Evolutionary conservation across 345 rosid species (phyloP).

Genomic region (Salix dunnii): DNA sequence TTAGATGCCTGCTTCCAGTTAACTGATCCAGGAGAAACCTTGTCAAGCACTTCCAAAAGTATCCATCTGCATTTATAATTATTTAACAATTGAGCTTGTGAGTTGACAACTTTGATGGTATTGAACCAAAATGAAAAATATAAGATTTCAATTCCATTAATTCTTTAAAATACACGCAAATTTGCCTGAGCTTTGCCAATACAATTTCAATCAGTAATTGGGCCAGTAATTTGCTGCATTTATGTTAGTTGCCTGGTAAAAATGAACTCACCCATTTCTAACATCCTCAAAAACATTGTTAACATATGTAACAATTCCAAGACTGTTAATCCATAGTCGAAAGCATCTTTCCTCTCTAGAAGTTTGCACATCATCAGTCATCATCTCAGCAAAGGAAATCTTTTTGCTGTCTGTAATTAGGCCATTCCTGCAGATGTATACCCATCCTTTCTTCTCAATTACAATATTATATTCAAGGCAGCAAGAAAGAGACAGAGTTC

Average conservation of each 20-base stretch:
- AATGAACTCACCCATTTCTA: conserved; percentile 63
- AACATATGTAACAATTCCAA: conserved; percentile 68
- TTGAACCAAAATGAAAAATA: background rate
- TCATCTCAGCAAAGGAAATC: conserved; percentile 83
- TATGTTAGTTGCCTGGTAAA: conserved; percentile 2
- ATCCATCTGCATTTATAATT: conserved; percentile 57
- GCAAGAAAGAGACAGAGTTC: background rate
- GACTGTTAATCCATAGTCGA: conserved; percentile 89
- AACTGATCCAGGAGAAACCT: conserved; percentile 72
- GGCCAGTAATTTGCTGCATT: background rate
- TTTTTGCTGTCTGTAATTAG: conserved; percentile 61
- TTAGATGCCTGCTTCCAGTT: conserved; percentile 90
- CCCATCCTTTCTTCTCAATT: conserved; percentile 7
- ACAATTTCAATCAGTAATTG: background rate
- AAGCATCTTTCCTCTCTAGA: conserved; percentile 90
- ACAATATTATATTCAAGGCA: background rate
- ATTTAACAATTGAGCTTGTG: background rate
- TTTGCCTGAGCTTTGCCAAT: background rate
- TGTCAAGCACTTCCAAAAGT: conserved; percentile 89
- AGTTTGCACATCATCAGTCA: conserved; percentile 76
- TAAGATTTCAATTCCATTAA: background rate
- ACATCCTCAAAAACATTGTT: conserved; percentile 90
- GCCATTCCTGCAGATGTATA: conserved; percentile 67
- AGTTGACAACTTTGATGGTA: background rate
- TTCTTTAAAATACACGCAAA: background rate